Percentiles rank a stretch among this genome's conserved stretches.
Conservation (phyloP, 2,329 filamentous ascomycete species). For the Monosporascus sp. region DNA sequence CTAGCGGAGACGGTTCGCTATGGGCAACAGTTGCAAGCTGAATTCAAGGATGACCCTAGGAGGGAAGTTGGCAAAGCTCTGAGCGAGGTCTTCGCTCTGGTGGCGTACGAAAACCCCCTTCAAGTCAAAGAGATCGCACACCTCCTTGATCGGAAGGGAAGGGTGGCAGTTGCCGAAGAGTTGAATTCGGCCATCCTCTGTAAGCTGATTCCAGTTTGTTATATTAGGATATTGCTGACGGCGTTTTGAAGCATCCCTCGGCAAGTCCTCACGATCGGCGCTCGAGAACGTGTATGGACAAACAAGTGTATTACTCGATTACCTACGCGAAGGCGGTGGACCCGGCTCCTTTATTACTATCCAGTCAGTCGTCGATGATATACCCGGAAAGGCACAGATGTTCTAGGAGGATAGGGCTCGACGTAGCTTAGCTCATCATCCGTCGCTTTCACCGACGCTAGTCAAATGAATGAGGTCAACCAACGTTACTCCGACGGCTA, state of each 20-base stretch:
- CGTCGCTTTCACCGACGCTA: too few relatives aligned
- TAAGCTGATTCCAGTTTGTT: slow-evolving; percentile 40
- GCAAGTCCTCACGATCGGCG: slow-evolving; percentile 81
- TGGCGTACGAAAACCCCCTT: slow-evolving; percentile 80
- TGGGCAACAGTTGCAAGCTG: slow-evolving; percentile 69
- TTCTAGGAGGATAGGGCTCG: too few relatives aligned
- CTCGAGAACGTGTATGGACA: slow-evolving; percentile 83
- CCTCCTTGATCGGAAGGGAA: slow-evolving; percentile 69
- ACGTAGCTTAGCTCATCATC: too few relatives aligned
- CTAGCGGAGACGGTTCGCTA: slow-evolving; percentile 71
- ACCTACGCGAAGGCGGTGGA: slow-evolving; percentile 73
- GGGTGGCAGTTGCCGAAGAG: slow-evolving; percentile 82
- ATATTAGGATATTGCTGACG: slow-evolving; percentile 6
- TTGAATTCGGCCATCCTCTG: slow-evolving; percentile 89
- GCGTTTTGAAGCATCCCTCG: slow-evolving; percentile 65
- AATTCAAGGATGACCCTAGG: slow-evolving; percentile 69
- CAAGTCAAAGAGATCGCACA: slow-evolving; percentile 70
- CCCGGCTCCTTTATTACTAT: slow-evolving; percentile 75
- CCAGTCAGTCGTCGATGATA: slow-evolving; percentile 43
- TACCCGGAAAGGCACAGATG: slow-evolving; percentile 31
- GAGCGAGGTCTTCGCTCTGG: slow-evolving; percentile 78
- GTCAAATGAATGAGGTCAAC: too few relatives aligned
- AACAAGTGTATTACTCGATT: slow-evolving; percentile 79
- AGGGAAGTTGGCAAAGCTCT: slow-evolving; percentile 69
- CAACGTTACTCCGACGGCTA: too few relatives aligned